Evolutionary conservation across 495 filamentous ascomycete genomes (phyloP), one percentile per base, ranked within the genome.

Genomic region (Tuber calosporum): DNA sequence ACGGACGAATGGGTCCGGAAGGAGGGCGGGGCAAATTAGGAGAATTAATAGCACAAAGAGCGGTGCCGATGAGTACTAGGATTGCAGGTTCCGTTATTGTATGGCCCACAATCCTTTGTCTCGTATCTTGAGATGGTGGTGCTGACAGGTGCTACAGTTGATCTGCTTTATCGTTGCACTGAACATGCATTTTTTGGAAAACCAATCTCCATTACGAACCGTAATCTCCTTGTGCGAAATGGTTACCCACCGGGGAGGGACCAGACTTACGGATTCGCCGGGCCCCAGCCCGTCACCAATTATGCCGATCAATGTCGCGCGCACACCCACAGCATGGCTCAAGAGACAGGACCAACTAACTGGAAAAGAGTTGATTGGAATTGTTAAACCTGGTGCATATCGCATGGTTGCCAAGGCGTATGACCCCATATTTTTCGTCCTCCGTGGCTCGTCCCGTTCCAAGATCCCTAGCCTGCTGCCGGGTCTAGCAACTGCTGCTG

Each of bases 301-400:
- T n/a, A 78, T 81, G 77, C 80, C 80, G 66, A 86, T 92, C 72
- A 87, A 92, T 74, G 89, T 90, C 77, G 89, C 89, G 13, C 84
- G 90, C 58, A 89, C 88, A 45, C 90, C 90, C 9, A 87, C 86
- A 13, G 87, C 89, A 37, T 93, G 90, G 90, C 83, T 93, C 43
- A 84, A 86, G 26, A 84, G 91, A 74, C 90, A 93, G 82, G 90
- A 92, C 73, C 88, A 91, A 76, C 87, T 91, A 73, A 92, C 90
- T 0, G 90, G 89, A 11, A 86, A 86, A 69, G 90, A 93, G 75
- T 84, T 92, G 20, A 90, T 93, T 79, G 84, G 85, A 37, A 84
- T 90, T 13, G 85, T 91, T 75, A 92, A 89, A 72, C 90, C 90
- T 2, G 82, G 86, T 71, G 87, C 87, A 1, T 83, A 89, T 78